Evolutionary conservation across 2,329 filamentous ascomycete species (phyloP), one percentile per base, ranked within the genome.

Genomic region (Penicillium sp.): DNA sequence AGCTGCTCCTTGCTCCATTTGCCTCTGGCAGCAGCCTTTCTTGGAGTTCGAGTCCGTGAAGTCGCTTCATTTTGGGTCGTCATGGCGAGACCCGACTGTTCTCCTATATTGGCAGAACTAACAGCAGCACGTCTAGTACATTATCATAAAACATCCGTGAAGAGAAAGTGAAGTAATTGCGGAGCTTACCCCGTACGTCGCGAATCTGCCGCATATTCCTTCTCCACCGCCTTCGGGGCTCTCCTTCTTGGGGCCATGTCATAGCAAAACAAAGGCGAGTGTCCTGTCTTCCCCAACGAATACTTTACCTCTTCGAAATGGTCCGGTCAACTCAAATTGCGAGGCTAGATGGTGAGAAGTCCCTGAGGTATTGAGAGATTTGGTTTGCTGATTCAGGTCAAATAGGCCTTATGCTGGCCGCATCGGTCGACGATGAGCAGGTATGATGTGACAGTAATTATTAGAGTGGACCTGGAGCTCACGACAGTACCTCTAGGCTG

Each of bases 291-390:
- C 41, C 48, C 25, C 40, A 36, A 27, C 37, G 22, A 34, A 36
- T 19, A 22, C 46, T 30, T 14, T 14, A 47, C 22, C 34, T 43
- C 22, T 36, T 44, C 56, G 69, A 55, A 35, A 93, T 92, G 90
- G 92, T 95, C 65, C 83, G 82, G 71, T 93, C 91, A 64, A 99
- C 92, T 45, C 89, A 95, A 75, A 95, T 99, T 75, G 87, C 89
- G 58, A 82, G 93, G 72, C 81, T 97, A 43, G 93, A 97, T 75
- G 92, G 90, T 93, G 69, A 55, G 72, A 58, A 67, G 50, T 62
- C 54, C 28, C 33, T 25, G n/a, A 46, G 38, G 34, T 36, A 33
- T 41, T 38, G 29, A 43, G 22, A 41, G 41, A 13, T 29, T 10
- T 6, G 40, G 34, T 27, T 50, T 50, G 57, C 65, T 68, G 54